Evolutionary conservation across 768 basidiomycete species (phyloP).

Genomic region (Leccinum incarnatum): DNA sequence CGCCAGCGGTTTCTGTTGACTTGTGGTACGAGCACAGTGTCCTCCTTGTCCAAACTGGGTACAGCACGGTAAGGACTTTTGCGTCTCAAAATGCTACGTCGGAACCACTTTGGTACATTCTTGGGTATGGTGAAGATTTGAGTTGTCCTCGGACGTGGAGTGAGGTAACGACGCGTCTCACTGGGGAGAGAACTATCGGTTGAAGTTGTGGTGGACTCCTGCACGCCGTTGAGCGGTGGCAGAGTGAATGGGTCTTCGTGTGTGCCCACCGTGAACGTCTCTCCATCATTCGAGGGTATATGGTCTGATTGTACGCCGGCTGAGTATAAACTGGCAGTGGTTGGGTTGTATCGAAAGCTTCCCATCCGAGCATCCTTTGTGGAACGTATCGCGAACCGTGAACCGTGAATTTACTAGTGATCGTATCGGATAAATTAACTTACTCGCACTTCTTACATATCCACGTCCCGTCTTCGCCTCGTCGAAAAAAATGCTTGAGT

Average conservation of each 20-base stretch:
- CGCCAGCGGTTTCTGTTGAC: background rate
- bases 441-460: too few species aligned
- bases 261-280: conserved; percentile 22
- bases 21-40: background rate
- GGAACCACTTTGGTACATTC: conserved; percentile 16
- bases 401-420: conserved; percentile 25
- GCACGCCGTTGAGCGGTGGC: background rate
- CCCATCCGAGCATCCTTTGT: conserved; percentile 12
- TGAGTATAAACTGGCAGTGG: background rate
- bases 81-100: conserved; percentile 21
- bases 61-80: conserved; percentile 2
- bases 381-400: conserved; percentile 29
- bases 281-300: conserved; percentile 25
- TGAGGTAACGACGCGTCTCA: background rate
- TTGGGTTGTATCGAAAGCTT: background rate
- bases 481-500: too few species aligned
- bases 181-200: conserved; percentile 1
- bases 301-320: conserved; percentile 9
- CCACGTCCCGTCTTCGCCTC: too few species aligned
- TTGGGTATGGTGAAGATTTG: background rate
- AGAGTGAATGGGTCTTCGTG: conserved; percentile 25
- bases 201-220: background rate
- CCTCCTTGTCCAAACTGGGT: background rate
- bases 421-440: too few species aligned
- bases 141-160: background rate